Conservation (phyloP, 2,329 filamentous ascomycete species). For the Ophiosphaerella korrae region DNA sequence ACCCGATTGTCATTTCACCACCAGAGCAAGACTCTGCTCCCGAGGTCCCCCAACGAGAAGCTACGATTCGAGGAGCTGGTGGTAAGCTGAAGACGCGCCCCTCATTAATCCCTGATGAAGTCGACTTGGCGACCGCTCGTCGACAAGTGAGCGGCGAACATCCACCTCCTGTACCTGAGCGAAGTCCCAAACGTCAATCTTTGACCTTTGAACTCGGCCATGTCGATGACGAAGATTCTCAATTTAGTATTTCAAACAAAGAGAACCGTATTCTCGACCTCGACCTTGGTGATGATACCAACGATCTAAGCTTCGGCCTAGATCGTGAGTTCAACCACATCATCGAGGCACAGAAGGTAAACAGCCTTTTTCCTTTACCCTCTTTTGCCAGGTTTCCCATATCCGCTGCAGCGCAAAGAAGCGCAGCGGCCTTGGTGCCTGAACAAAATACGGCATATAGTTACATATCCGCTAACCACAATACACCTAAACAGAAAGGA, state of each 20-base stretch:
- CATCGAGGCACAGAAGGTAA: constrained; percentile 96
- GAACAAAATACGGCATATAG: constrained; percentile 37
- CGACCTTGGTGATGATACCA: constrained; percentile 70
- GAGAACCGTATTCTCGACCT: constrained; percentile 70
- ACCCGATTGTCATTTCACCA: constrained; percentile 59
- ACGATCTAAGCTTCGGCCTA: constrained; percentile 81
- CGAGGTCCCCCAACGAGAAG: constrained; percentile 77
- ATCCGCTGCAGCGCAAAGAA: constrained; percentile 22
- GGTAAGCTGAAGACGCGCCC: constrained; percentile 87
- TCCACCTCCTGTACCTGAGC: constrained; percentile 48
- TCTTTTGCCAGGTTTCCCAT: constrained; percentile 39
- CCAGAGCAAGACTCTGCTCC: constrained; percentile 59
- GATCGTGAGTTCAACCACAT: constrained; percentile 94
- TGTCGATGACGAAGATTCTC: constrained; percentile 39
- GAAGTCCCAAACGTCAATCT: constrained; percentile 46
- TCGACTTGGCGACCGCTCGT: constrained; percentile 83
- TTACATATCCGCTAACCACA: constrained; percentile 51
- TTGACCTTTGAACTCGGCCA: constrained; percentile 40
- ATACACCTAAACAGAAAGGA: constrained; percentile 77
- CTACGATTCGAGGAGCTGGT: constrained; percentile 87
- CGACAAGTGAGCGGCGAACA: constrained; percentile 81
- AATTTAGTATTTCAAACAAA: constrained; percentile 36
- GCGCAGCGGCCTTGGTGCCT: constrained; percentile 30
- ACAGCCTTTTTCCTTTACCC: constrained; percentile 51
- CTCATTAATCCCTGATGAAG: constrained; percentile 84